These are phyloP conservation scores for Sinapis alba DNA, from an alignment of 441 rosid species.

Conservation along the genomic window DNA sequence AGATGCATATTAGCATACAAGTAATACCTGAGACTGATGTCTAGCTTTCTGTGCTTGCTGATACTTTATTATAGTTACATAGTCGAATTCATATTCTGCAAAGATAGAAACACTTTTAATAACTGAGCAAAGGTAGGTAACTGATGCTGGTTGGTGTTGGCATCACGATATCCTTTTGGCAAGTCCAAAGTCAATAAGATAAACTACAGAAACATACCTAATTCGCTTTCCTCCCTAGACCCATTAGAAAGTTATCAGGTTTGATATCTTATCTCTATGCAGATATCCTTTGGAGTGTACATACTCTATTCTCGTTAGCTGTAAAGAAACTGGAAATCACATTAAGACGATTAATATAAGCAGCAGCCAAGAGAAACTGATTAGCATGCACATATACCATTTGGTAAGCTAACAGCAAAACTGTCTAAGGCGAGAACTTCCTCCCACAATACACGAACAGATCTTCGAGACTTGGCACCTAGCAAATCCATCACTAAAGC, in stretches of 20 bases:
- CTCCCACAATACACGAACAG: constrained; percentile 67
- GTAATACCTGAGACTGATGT: constrained; percentile 54
- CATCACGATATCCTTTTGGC: constrained; percentile 76
- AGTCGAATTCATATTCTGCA: constrained; percentile 76
- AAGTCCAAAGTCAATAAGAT: constrained; percentile 74
- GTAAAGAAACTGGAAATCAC: neutral
- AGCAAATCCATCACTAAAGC: constrained; percentile 60
- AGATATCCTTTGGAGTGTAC: constrained; percentile 90
- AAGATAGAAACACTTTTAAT: constrained; percentile 14
- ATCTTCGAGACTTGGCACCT: constrained; percentile 79
- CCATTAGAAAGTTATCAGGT: constrained; percentile 98
- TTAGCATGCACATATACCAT: constrained; percentile 57
- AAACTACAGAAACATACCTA: constrained; percentile 63
- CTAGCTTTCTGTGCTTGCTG: constrained; percentile 75
- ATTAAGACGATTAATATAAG: neutral
- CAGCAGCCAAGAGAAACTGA: neutral
- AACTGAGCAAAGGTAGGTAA: neutral
- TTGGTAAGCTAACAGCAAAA: constrained; percentile 67
- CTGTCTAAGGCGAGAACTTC: constrained; percentile 68
- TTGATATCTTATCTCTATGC: constrained; percentile 93
- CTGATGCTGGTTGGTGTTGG: constrained; percentile 45
- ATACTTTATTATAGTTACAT: constrained; percentile 79
- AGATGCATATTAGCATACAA: constrained; percentile 23
- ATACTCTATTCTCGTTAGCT: constrained; percentile 88
- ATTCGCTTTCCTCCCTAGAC: constrained; percentile 91